These are phyloP conservation scores for Ogataea trehalophila DNA, from an alignment of 805 yeast genomes.

Conservation along the genomic window DNA sequence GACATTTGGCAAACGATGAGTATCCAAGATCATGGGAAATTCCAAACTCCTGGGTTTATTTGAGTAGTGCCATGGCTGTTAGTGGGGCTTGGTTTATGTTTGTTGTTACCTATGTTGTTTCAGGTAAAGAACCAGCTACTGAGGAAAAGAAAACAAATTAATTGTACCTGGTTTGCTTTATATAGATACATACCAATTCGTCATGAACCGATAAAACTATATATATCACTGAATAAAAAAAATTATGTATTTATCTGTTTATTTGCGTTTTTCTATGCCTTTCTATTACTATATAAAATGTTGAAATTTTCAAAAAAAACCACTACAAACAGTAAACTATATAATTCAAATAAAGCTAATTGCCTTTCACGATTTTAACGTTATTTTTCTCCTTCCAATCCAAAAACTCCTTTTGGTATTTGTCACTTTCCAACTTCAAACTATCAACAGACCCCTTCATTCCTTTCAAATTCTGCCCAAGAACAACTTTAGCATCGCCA, in stretches of 20 bases:
- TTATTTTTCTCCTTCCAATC: slow-evolving; percentile 48
- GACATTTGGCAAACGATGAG: slow-evolving; percentile 95
- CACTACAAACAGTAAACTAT: neutral
- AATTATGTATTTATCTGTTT: neutral
- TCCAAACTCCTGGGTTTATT: slow-evolving; percentile 88
- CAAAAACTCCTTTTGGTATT: slow-evolving; percentile 38
- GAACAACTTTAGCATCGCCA: slow-evolving; percentile 63
- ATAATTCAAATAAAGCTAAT: slow-evolving; percentile 1
- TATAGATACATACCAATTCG: neutral
- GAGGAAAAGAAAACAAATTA: slow-evolving; percentile 22
- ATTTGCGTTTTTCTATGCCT: neutral
- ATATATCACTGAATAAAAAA: too few relatives aligned
- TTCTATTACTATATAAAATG: neutral
- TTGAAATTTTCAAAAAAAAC: neutral
- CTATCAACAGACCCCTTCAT: slow-evolving; percentile 35
- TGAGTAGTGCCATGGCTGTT: slow-evolving; percentile 66
- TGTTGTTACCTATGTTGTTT: slow-evolving; percentile 55
- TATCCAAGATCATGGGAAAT: slow-evolving; percentile 91
- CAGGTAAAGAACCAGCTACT: slow-evolving; percentile 18
- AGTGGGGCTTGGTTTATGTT: slow-evolving; percentile 73
- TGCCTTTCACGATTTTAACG: slow-evolving; percentile 39
- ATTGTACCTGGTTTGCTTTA: neutral
- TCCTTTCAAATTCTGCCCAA: slow-evolving; percentile 53
- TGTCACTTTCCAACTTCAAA: slow-evolving; percentile 35
- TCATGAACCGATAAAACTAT: too few relatives aligned